A percentile compares a stretch with the other conserved stretches of the same genome.
Evolutionary conservation across 371 early-diverging fungal genomes (phyloP).

Genomic region (Rhizopus microsporus): DNA sequence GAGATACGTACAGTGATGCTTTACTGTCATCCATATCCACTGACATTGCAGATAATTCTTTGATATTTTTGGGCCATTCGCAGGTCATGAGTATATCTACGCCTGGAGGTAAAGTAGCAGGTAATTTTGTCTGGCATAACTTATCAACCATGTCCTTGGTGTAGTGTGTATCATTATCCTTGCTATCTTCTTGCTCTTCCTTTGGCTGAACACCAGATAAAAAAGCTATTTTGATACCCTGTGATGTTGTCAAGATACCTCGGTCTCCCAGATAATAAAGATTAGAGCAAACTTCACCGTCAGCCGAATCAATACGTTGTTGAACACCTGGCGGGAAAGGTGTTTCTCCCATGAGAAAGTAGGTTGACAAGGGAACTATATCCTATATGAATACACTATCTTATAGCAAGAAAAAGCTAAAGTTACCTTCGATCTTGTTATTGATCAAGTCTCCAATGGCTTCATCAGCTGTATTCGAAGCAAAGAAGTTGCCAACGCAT

Average conservation of each 20-base stretch:
- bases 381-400: neutral
- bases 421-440: conserved; percentile 61
- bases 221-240: conserved; percentile 76
- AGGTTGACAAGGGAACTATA: conserved; percentile 76
- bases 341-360: conserved; percentile 69
- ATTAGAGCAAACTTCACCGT: conserved; percentile 80
- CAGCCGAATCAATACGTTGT: conserved; percentile 53
- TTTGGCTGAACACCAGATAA: conserved; percentile 54
- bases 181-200: conserved; percentile 23
- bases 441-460: conserved; percentile 55
- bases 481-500: conserved; percentile 83
- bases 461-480: conserved; percentile 38
- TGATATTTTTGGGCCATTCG: conserved; percentile 77
- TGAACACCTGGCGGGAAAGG: conserved; percentile 60
- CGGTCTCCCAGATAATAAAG: conserved; percentile 70
- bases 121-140: conserved; percentile 26
- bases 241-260: conserved; percentile 71
- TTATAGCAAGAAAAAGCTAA: neutral
- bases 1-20: conserved; percentile 39
- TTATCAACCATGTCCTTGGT: conserved; percentile 23
- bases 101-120: conserved; percentile 47
- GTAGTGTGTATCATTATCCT: conserved; percentile 5
- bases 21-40: conserved; percentile 11
- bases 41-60: conserved; percentile 27
- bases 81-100: conserved; percentile 81